Percentiles rank a stretch among this genome's conserved stretches.
These are phyloP conservation scores for Pleurotus ostreatus DNA, from an alignment of 768 basidiomycete species.

Conservation along the genomic window DNA sequence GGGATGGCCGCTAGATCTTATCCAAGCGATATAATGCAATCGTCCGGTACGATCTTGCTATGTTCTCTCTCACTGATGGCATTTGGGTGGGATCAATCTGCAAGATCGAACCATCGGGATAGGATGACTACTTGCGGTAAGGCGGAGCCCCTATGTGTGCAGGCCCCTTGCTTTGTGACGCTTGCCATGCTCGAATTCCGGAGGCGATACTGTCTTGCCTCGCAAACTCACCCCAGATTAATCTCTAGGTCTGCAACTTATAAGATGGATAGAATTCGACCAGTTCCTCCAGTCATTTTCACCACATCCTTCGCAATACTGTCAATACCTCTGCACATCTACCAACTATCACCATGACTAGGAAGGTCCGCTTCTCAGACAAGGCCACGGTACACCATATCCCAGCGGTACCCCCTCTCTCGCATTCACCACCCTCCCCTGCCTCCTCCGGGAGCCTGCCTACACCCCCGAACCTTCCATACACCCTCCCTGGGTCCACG, in stretches of 20 bases:
- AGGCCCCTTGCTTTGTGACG: slow-evolving; percentile 1
- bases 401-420: background rate
- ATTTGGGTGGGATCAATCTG: background rate
- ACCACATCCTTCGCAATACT: background rate
- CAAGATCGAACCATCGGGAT: background rate
- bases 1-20: background rate
- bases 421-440: background rate
- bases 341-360: background rate
- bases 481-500: background rate
- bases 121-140: background rate
- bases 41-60: background rate
- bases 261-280: background rate
- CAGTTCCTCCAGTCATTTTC: background rate
- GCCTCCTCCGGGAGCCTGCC: background rate
- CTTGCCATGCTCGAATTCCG: background rate
- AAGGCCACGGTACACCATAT: background rate
- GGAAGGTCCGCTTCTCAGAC: background rate
- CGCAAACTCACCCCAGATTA: background rate
- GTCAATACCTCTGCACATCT: background rate
- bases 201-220: slow-evolving; percentile 4
- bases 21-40: no score
- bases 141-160: background rate
- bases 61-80: background rate
- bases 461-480: background rate
- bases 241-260: background rate